A percentile compares a stretch with the other conserved stretches of the same genome.
These are phyloP conservation scores for Penicillium sp. DNA, from an alignment of 2,329 filamentous ascomycete species.

Conservation along the genomic window DNA sequence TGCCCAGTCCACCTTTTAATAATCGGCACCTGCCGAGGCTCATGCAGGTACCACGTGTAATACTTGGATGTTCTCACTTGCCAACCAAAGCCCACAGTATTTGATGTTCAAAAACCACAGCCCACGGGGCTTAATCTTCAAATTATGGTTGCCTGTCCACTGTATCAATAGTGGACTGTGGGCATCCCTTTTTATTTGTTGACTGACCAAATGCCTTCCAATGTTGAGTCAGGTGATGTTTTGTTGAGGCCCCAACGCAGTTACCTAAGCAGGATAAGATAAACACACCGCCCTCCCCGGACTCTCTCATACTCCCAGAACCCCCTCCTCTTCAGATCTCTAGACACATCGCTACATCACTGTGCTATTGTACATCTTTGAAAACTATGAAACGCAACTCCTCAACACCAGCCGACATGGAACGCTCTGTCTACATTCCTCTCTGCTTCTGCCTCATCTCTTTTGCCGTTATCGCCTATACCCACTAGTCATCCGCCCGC, in stretches of 20 bases:
- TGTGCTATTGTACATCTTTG: background rate
- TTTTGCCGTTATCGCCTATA: slow-evolving; percentile 38
- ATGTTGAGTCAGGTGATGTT: slow-evolving; percentile 9
- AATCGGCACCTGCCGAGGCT: background rate
- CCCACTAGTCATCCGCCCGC: slow-evolving; percentile 24
- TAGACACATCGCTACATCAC: background rate
- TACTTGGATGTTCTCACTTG: background rate
- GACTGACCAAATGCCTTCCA: background rate
- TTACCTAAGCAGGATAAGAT: slow-evolving; percentile 8
- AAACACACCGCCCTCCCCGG: slow-evolving; percentile 3
- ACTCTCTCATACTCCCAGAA: background rate
- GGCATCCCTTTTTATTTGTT: background rate
- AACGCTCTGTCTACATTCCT: slow-evolving; percentile 36
- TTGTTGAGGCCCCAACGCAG: slow-evolving; percentile 14
- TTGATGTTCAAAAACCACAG: background rate
- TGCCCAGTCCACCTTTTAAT: background rate
- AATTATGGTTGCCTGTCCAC: background rate
- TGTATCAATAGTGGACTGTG: background rate
- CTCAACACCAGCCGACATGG: slow-evolving; percentile 25
- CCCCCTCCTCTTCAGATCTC: background rate
- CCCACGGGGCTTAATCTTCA: background rate
- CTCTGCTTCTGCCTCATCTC: slow-evolving; percentile 39
- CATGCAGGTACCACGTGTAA: slow-evolving; percentile 4
- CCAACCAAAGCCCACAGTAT: background rate
- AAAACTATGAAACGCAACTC: slow-evolving; percentile 17